Evolutionary conservation across 352 stramenopile genomes (phyloP), one percentile per base, ranked within the genome.

Genomic region (Phytophthora idaei): DNA sequence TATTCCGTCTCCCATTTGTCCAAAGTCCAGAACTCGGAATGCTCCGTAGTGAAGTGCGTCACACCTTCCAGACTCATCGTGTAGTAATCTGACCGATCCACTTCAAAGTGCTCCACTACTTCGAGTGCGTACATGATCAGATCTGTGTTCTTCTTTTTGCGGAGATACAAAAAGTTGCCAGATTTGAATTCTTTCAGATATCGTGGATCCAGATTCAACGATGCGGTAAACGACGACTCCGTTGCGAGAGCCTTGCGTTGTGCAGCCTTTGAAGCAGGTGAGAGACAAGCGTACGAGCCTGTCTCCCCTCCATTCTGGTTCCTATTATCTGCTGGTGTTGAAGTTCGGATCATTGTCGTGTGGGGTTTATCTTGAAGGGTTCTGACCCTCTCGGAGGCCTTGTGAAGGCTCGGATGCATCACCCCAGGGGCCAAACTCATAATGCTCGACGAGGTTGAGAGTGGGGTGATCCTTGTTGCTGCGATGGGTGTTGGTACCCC

Each of bases 1-100:
- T 97, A 98, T 71, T 98, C 95, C 42, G 84, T 78, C 57, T 98
- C 95, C 94, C 94, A 98, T 56, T 94, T 93, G 32, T 96, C 80
- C 14, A 98, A 80, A 7, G 89, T 65, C 70, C 93, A 98, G 66
- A 98, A 98, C 39, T 98, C 93, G 2, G 84, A 92, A 51, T 92
- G 71, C 12, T 88, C 78, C 6, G 71, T 77, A n/a, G 84, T 95
- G 51, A 98, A 98, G 51, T 97, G 92, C 4, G 94, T 98, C 34
- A 98, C 83, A 1, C 94, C 95, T 47, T 93, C 87, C 57, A 92
- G 81, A 57, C 90, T 97, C 72, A 98, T 92, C 11, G 94, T 98
- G 57, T 96, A 98, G 75, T 98, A 98, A 67, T 97, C 76, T 34
- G 61, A 66, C 0, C 81, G 82, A 57, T 97, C 88, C n/a, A 95